These are phyloP conservation scores for Populus ilicifolia DNA, from an alignment of 345 rosid genomes.

Conservation along the genomic window DNA sequence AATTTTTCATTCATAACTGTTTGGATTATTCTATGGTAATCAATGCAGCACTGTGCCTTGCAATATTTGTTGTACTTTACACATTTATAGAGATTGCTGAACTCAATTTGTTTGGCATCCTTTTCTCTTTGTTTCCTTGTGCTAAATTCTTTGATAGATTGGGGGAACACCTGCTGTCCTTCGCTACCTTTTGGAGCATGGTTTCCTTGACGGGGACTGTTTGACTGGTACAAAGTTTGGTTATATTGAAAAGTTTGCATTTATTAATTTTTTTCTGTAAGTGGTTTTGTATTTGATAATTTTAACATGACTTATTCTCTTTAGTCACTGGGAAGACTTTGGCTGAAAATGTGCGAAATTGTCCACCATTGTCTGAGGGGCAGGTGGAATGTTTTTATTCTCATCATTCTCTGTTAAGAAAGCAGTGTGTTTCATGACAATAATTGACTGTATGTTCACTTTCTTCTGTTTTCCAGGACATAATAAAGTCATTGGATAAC, in stretches of 20 bases:
- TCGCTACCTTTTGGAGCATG: constrained; percentile 61
- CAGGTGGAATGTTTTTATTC: constrained; percentile 48
- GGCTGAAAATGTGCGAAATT: constrained; percentile 67
- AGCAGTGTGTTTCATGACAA: neutral
- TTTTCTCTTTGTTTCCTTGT: neutral
- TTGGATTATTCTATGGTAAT: neutral
- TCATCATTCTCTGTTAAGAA: neutral
- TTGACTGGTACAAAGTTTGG: constrained; percentile 55
- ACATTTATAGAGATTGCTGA: neutral
- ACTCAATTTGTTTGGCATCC: neutral
- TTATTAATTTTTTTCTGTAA: constrained; percentile 1
- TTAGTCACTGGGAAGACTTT: constrained; percentile 90
- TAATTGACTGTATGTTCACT: neutral
- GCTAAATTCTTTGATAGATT: constrained; percentile 34
- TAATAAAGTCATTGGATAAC: constrained; percentile 64
- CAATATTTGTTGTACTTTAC: neutral
- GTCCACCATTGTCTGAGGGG: constrained; percentile 65
- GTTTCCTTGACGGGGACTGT: constrained; percentile 62
- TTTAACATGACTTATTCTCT: constrained; percentile 2
- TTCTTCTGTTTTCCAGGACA: constrained; percentile 45
- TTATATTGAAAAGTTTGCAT: constrained; percentile 1
- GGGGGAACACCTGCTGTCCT: constrained; percentile 81
- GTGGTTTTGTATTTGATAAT: neutral
- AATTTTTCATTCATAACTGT: constrained; percentile 11
- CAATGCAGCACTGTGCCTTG: neutral